Evolutionary conservation across 495 filamentous ascomycete species (phyloP), one percentile per base, ranked within the genome.

Genomic region (Neurospora africana): DNA sequence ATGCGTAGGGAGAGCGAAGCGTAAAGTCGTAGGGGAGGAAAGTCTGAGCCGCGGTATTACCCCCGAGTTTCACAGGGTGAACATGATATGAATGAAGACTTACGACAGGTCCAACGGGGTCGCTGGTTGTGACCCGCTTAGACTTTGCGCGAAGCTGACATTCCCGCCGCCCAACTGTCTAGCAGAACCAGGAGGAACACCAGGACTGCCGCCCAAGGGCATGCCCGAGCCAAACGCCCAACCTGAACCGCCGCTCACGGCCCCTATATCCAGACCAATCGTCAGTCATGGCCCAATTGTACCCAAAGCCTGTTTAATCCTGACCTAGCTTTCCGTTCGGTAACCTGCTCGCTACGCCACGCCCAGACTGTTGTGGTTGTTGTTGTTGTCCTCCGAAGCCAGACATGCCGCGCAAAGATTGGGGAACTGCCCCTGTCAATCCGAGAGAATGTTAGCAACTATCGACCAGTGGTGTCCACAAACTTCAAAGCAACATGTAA

Each of bases 81-180:
- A 65, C 27, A 35, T 38, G 23, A 58, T 23, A 6, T 27, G 5
- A 30, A 58, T 27, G 71, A 36, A 4, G 33, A 92, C 92, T 89
- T 88, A 95, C 93, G 91, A 93, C 38, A 91, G 83, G 81, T 95
- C 92, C 73, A 95, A 79, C 44, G 92, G 88, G 68, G 91, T 89
- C 53, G 88, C 84, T 68, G 91, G 87, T 78, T 95, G 93, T 17
- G 91, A 92, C 17, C 88, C 90, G 72, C 89, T 89, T 75, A 95
- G 85, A 77, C 90, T 93, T 79, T 95, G 92, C 71, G 93, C 93
- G 81, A 95, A 96, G 75, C 90, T 94, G 83, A 80, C 86, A 85
- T 83, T 88, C 81, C 83, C 90, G 82, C 82, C 89, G 78, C 80
- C 90, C 81, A 83, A 88, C 89, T 78, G 87, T 71, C 83, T 77